phyloP scores from a whole-genome alignment of 371 early-diverging fungal genomes.

The Mortierella sp. region DNA sequence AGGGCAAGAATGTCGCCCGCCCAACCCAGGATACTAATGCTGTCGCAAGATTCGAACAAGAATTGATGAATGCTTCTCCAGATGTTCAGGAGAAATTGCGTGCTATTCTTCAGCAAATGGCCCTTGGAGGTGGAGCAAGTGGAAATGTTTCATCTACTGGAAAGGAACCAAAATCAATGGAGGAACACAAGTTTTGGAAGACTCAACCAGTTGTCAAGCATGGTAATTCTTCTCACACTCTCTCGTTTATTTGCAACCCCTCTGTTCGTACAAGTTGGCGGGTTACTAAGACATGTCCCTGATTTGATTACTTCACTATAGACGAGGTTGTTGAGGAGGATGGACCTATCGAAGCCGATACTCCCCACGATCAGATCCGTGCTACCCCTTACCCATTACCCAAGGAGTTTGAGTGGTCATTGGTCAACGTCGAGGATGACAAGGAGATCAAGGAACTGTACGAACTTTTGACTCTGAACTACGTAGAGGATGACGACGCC shows the following conservation, averaged over 20 bases:
- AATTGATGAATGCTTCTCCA: slow-evolving; percentile 48
- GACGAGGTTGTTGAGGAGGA: slow-evolving; percentile 77
- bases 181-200: slow-evolving; percentile 93
- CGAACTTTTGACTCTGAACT: slow-evolving; percentile 87
- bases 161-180: slow-evolving; percentile 62
- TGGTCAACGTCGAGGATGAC: slow-evolving; percentile 85
- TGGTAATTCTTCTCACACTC: slow-evolving; percentile 56
- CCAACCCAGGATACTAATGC: background rate
- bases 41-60: slow-evolving; percentile 33
- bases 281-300: background rate
- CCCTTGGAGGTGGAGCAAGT: slow-evolving; percentile 17
- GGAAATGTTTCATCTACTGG: slow-evolving; percentile 9
- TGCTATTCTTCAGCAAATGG: slow-evolving; percentile 41
- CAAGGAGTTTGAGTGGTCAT: slow-evolving; percentile 90
- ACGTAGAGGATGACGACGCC: slow-evolving; percentile 96
- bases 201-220: slow-evolving; percentile 95
- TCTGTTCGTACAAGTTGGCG: too few relatives aligned
- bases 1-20: slow-evolving; percentile 13
- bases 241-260: background rate
- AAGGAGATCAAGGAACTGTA: slow-evolving; percentile 89
- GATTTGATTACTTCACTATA: slow-evolving; percentile 24
- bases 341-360: slow-evolving; percentile 88
- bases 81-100: slow-evolving; percentile 55
- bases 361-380: slow-evolving; percentile 82
- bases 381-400: slow-evolving; percentile 89